Conservation (phyloP, 202 grass and related monocot genomes). For the Cymbopogon flexuosus region DNA sequence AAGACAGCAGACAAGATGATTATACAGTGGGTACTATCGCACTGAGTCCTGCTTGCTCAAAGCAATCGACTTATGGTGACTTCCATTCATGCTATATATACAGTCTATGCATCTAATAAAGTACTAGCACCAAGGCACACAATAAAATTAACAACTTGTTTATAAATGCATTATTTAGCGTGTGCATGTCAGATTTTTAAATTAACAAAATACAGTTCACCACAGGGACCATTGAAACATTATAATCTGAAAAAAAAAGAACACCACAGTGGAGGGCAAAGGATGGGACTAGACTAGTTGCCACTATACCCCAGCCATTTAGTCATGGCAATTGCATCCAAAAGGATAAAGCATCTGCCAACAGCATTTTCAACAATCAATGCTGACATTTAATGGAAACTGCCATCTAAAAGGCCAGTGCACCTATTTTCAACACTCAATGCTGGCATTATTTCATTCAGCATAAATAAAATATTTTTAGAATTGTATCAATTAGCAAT, state of each 20-base stretch:
- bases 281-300: background rate
- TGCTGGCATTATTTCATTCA: background rate
- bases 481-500: background rate
- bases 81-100: background rate
- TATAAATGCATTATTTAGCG: background rate
- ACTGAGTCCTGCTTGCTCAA: background rate
- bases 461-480: conserved; percentile 7
- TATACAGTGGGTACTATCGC: background rate
- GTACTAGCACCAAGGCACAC: background rate
- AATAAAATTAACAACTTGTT: background rate
- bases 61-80: background rate
- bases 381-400: too few relatives aligned
- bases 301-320: background rate
- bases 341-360: background rate
- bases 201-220: background rate
- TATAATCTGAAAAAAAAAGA: background rate
- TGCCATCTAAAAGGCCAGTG: conserved; percentile 9
- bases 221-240: background rate
- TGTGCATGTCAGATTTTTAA: background rate
- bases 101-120: background rate
- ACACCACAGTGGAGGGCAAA: background rate
- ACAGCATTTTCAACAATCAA: too few relatives aligned
- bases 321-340: background rate
- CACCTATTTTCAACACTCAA: background rate
- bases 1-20: background rate